Evolutionary conservation across 2,329 filamentous ascomycete species (phyloP).

Genomic region (Ophioceras dolichostomum): DNA sequence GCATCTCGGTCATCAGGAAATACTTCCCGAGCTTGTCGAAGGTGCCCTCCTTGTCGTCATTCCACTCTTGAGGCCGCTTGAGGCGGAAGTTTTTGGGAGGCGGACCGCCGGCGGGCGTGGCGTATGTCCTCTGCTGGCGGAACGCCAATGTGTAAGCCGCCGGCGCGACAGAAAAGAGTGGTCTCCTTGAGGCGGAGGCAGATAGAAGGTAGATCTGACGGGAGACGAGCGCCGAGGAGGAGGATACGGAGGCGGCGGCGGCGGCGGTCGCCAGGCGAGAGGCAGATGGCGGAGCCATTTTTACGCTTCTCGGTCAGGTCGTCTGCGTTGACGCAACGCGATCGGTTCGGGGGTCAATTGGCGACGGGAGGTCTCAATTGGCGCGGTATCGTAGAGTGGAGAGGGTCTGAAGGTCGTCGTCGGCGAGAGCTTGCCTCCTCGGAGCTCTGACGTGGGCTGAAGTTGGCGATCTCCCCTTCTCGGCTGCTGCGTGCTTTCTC

Average conservation of each 20-base stretch:
- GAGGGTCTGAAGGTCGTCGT: neutral
- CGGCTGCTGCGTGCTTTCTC: neutral
- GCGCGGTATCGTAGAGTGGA: neutral
- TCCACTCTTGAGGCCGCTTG: constrained; percentile 62
- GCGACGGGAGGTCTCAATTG: neutral
- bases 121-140: constrained; percentile 25
- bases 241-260: constrained; percentile 1
- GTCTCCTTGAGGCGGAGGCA: neutral
- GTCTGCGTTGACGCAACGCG: constrained; percentile 1
- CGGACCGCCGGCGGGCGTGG: constrained; percentile 64
- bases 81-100: constrained; percentile 74
- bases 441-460: neutral
- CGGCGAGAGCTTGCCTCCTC: neutral
- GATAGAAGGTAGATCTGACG: constrained; percentile 2
- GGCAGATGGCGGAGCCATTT: constrained; percentile 3
- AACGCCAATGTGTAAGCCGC: constrained; percentile 1
- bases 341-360: too few species aligned
- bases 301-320: neutral
- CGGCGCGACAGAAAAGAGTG: neutral
- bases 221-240: too few species aligned
- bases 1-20: constrained; percentile 93
- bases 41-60: constrained; percentile 63
- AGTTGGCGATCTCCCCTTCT: neutral
- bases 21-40: constrained; percentile 82
- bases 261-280: constrained; percentile 1